Base-by-base conservation (phyloP, 495 filamentous ascomycete genomes). In the Talaromyces proteolyticus region DNA sequence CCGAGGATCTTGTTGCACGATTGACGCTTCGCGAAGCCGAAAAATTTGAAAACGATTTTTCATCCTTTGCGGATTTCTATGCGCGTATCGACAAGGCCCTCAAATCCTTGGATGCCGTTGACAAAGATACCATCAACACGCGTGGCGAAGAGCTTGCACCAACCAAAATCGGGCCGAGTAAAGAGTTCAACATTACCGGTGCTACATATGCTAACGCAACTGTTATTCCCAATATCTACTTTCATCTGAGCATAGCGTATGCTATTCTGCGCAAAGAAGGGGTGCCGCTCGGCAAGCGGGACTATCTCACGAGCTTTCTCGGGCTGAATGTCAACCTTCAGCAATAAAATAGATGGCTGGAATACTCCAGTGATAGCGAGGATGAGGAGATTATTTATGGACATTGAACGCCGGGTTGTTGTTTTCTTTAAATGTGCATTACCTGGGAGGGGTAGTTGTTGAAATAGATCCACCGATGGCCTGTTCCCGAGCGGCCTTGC, bases 241-340 rank as follows among this genome's bases (percentile, higher is more conserved):
- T 86, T 60, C 82, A 85, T 62, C 24, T 77, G 25, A 61, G 53
- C 1, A 80, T 67, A 5, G 63, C 77, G 18, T 85, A 86, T 61
- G 61, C 51, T 7, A 76, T 86, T 49, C 53, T 85, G 44, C 61
- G 80, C 22, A 63, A 58, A 41, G 66, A 79, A 56, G 82, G 82
- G 10, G 80, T 82, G 34, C 65, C 68, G 2, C 7, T 86, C 12
- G 77, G 76, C 1, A 85, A 85, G 70, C n/a, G n/a, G 19, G 74
- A 82, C 62, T 85, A 63, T 50, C 26, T 79, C 38, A 53, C 36
- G 16, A 6, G 39, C 4, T 70, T 66, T 4, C 8, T 34, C 29
- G 29, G 2, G 29, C 29, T 14, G 8, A 14, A 10, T 34, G 29
- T 34, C 29, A n/a, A n/a, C n/a, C n/a, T n/a, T n/a, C n/a, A n/a